phyloP scores from a whole-genome alignment of 2,329 filamentous ascomycete genomes.

The Epichloe aotearoae region DNA sequence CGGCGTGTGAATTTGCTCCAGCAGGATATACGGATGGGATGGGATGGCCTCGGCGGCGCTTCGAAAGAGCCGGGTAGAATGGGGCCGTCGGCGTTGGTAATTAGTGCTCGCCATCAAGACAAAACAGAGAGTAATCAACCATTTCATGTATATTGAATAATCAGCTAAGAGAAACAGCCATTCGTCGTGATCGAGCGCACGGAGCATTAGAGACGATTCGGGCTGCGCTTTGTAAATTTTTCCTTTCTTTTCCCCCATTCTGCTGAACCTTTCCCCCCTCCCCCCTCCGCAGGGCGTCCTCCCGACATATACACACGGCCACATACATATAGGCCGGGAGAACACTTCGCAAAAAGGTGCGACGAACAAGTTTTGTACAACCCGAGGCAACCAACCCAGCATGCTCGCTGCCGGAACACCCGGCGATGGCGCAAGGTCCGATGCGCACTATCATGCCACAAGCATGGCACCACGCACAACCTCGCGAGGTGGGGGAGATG shows the following conservation, averaged over 20 bases:
- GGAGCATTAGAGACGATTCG: conserved; percentile 24
- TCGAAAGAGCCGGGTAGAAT: no score
- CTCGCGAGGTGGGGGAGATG: conserved; percentile 13
- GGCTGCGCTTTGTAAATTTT: conserved; percentile 1
- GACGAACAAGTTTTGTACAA: conserved; percentile 7
- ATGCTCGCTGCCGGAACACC: conserved; percentile 14
- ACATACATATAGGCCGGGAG: conserved; percentile 4
- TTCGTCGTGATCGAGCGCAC: conserved; percentile 27
- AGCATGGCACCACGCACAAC: not conserved
- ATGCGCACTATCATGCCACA: not conserved
- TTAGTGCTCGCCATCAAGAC: no score
- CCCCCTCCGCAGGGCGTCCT: not conserved
- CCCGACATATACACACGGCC: conserved; percentile 5
- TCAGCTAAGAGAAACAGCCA: conserved; percentile 29
- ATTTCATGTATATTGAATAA: conserved; percentile 11
- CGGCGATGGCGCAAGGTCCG: conserved; percentile 15
- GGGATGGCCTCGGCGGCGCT: no score
- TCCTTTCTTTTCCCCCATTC: conserved; percentile 1
- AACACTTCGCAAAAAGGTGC: conserved; percentile 3
- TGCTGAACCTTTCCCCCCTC: not conserved
- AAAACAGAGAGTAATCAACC: not conserved
- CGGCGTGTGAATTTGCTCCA: no score
- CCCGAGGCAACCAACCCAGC: conserved; percentile 15
- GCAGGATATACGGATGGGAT: no score
- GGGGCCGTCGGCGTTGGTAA: no score